Base-by-base conservation (phyloP, 495 filamentous ascomycete species). In the Podospora appendiculata region DNA sequence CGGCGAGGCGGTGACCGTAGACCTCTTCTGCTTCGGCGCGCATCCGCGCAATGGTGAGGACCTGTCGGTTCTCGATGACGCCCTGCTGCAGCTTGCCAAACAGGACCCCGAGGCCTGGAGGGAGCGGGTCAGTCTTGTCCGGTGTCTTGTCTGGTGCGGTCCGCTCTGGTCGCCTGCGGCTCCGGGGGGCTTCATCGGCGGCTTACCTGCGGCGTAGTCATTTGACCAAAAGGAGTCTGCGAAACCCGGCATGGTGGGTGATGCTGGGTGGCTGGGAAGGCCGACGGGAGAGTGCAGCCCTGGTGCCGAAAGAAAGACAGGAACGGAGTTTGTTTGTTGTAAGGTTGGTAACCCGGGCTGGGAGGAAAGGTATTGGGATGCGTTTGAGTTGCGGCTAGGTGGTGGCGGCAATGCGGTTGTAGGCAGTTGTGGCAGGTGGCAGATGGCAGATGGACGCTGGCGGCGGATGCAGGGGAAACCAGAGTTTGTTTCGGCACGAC, bases 1-100 rank as follows among this genome's bases (percentile, higher is more conserved):
- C 86, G 51, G 77, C 86, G 45, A 99, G 77, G 56, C 80, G 84
- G 55, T 82, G 73, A 18, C 90, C 87, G 70, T 97, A 99, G 32
- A 83, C 58, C 41, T 97, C 93, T 63, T 99, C 93, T 36, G 93
- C 90, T 62, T 97, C 93, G 56, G 93, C 93, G 70, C 93, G 89
- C 87, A 97, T 82, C 35, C 87, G 87, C 25, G 93, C 90, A 59
- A 99, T 81, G 16, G 84, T 89, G 45, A 97, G 69, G 44, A 99
- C 77, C 69, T 99, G 93, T 69, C 89, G 88, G 63, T 99, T 95
- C 70, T 97, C 94, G 62, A 90, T 80, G 41, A 90, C 84, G 48
- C 93, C 94, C 65, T 99, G 93, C 70, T 96, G 91, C 43, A 99
- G 84, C 73, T 99, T 99, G 62, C 82, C 86, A 62, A 97, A 99